Conservation (phyloP, 805 yeast genomes). For the Candida namnaoensis region DNA sequence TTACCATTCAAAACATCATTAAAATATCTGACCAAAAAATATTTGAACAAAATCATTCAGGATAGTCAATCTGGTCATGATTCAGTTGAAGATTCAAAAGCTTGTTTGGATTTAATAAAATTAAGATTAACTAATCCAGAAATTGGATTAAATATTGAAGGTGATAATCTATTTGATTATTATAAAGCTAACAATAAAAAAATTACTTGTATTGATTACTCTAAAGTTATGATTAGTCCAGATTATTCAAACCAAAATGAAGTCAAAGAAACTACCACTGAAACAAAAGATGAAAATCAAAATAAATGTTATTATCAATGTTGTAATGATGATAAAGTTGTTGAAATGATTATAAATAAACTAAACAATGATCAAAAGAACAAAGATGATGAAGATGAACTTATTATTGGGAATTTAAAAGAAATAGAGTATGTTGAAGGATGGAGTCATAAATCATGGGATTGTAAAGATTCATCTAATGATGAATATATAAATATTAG, state of each 20-base stretch:
- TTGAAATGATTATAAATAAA: constrained; percentile 25
- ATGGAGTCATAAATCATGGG: constrained; percentile 13
- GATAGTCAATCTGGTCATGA: constrained; percentile 68
- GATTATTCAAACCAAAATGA: not conserved
- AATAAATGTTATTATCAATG: constrained; percentile 34
- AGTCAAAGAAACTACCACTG: not conserved
- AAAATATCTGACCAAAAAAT: constrained; percentile 54
- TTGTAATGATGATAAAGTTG: constrained; percentile 50
- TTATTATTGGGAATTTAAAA: constrained; percentile 46
- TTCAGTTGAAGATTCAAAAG: constrained; percentile 75
- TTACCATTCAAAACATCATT: constrained; percentile 76
- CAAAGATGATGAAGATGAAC: constrained; percentile 29
- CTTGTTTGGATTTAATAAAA: constrained; percentile 73
- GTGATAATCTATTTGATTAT: constrained; percentile 32
- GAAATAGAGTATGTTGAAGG: constrained; percentile 44
- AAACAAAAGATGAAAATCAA: constrained; percentile 14
- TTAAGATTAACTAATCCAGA: constrained; percentile 57
- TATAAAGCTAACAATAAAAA: constrained; percentile 21
- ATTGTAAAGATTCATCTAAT: not conserved
- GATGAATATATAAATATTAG: not conserved
- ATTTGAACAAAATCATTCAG: constrained; percentile 57
- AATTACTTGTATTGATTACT: constrained; percentile 25
- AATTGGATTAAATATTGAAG: constrained; percentile 47
- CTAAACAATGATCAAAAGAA: not conserved
- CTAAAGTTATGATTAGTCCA: constrained; percentile 8